Conservation (phyloP, 1,139 yeast species). For the Ogataea hybrid region DNA sequence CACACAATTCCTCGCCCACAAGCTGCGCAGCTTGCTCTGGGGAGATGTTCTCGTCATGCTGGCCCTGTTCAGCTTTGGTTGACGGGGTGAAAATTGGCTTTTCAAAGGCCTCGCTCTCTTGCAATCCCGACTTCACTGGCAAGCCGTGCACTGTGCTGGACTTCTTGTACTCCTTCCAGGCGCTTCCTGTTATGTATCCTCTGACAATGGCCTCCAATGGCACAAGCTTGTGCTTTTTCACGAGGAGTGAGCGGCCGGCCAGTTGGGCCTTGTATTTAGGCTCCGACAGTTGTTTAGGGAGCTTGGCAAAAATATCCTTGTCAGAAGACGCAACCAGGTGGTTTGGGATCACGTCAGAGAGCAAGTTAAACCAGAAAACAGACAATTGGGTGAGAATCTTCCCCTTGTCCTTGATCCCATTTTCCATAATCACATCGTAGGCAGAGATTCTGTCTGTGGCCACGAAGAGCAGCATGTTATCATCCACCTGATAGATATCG, state of each 20-base stretch:
- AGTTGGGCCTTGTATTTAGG: conserved; percentile 65
- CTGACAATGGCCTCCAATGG: conserved; percentile 97
- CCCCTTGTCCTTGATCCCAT: conserved; percentile 90
- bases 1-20: conserved; percentile 73
- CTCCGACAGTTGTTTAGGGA: conserved; percentile 60
- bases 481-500: conserved; percentile 85
- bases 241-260: conserved; percentile 75
- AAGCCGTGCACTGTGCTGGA: conserved; percentile 86
- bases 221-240: conserved; percentile 75
- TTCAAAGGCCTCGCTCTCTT: conserved; percentile 80
- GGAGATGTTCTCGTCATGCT: conserved; percentile 94
- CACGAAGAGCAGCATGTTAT: conserved; percentile 73
- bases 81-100: conserved; percentile 92
- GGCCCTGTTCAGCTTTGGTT: conserved; percentile 97
- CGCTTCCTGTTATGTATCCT: conserved; percentile 96
- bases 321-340: conserved; percentile 57
- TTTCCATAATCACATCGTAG: conserved; percentile 92
- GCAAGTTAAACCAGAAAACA: conserved; percentile 85
- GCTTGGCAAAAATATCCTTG: conserved; percentile 51
- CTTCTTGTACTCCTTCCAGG: conserved; percentile 89
- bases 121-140: conserved; percentile 49
- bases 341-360: conserved; percentile 58
- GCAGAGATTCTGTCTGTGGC: conserved; percentile 99
- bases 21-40: conserved; percentile 79
- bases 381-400: conserved; percentile 81